Base-by-base conservation (phyloP, 805 yeast species). In the Myxozyma melibiosi region DNA sequence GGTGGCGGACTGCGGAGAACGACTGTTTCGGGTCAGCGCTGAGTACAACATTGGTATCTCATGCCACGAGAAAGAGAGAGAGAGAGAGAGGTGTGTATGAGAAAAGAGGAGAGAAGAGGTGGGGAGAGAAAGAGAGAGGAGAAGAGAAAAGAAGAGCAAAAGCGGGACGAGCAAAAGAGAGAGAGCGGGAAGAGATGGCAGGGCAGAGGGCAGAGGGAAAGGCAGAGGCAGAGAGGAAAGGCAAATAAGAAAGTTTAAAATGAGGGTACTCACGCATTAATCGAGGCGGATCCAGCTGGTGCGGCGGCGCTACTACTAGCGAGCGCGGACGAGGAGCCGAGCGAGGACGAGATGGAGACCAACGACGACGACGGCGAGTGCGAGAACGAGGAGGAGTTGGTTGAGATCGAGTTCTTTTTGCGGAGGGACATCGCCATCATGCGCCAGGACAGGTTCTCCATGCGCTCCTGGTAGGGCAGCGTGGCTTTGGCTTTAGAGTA, bases 371-470 rank as follows among this genome's bases (percentile, higher is more conserved):
- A 11, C 13, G 43, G 5, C 28, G 28, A 24, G n/a, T 13, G 7
- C n/a, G 47, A 31, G 34, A 28, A 38, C 45, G 45, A 16, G 25
- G 38, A 37, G 34, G 34, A 16, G 53, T 27, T n/a, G 39, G 35
- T n/a, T 27, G 43, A 39, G 44, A 4, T 22, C 37, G 43, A 35
- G 28, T 57, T 58, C 39, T 54, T 53, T 54, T 50, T 56, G 31
- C 63, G 61, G 14, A 65, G 52, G 25, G 63, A 55, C 65, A 85
- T 74, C 42, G 78, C 81, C 91, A 90, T 85, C 82, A 90, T 79
- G 57, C 97, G 75, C 96, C 96, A 90, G 8, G 95, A 84, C 53
- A 90, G 71, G 68, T 90, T 90, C 67, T 87, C 89, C 84, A 90
- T 86, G 49, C 97, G 75, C 27, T 82, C 79, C 53, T 81, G 80